These are phyloP conservation scores for Mucor irregularis DNA, from an alignment of 371 early-diverging fungal genomes.

Conservation along the genomic window DNA sequence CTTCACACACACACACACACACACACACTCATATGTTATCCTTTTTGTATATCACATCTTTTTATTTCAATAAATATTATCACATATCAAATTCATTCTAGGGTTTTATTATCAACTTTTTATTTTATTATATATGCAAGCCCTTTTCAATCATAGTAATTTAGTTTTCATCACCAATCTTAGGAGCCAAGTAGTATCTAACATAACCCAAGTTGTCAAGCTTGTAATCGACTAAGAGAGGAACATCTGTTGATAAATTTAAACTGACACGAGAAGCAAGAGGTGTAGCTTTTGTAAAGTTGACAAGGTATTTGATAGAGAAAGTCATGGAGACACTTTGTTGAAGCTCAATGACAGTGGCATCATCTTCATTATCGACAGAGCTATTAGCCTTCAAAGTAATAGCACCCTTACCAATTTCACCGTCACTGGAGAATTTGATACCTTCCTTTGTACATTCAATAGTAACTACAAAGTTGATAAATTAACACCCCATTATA, in stretches of 20 bases:
- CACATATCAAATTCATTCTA: background rate
- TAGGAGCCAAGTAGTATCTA: slow-evolving; percentile 83
- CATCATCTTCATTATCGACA: slow-evolving; percentile 80
- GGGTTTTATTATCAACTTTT: background rate
- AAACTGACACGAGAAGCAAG: slow-evolving; percentile 80
- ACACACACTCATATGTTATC: background rate
- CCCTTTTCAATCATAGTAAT: no score
- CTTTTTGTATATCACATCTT: background rate
- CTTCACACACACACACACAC: background rate
- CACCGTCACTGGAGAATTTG: slow-evolving; percentile 88
- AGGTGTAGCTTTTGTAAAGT: slow-evolving; percentile 96
- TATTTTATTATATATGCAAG: background rate
- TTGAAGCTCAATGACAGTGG: slow-evolving; percentile 76
- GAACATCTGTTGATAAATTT: slow-evolving; percentile 84
- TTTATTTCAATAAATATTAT: background rate
- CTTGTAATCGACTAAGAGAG: slow-evolving; percentile 93
- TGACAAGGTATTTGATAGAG: slow-evolving; percentile 91
- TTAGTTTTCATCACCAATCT: slow-evolving; percentile 44
- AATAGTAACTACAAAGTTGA: slow-evolving; percentile 71
- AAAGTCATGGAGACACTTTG: slow-evolving; percentile 84
- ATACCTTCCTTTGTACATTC: slow-evolving; percentile 93
- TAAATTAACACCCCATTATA: no score
- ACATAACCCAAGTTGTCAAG: slow-evolving; percentile 91
- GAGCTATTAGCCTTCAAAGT: slow-evolving; percentile 76
- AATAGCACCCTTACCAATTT: slow-evolving; percentile 86